These are phyloP conservation scores for Chaetomium globosum DNA, from an alignment of 2,329 filamentous ascomycete genomes.

Conservation along the genomic window DNA sequence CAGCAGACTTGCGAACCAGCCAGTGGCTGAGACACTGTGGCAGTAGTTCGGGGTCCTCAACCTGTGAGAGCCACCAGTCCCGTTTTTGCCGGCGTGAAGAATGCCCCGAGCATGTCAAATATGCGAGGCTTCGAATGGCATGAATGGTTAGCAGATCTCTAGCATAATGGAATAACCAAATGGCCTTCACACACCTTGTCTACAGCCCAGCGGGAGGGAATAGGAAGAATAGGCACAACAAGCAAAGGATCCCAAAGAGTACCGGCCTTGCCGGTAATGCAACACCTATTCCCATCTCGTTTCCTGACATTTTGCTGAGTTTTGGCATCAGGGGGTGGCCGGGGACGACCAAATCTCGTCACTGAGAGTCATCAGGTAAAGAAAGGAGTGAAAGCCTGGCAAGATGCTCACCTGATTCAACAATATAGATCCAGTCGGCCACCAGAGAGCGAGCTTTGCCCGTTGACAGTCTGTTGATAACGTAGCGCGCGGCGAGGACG, in stretches of 20 bases:
- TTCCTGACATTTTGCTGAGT: constrained; percentile 26
- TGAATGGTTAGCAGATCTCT: not conserved
- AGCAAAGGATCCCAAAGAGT: constrained; percentile 34
- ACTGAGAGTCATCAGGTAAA: not conserved
- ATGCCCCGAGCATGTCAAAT: constrained; percentile 37
- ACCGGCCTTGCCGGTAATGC: constrained; percentile 36
- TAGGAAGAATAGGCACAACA: constrained; percentile 34
- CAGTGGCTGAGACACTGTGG: constrained; percentile 36
- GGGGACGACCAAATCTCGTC: not conserved
- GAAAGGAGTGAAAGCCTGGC: too few relatives aligned
- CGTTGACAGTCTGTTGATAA: not conserved
- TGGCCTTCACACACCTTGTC: constrained; percentile 27
- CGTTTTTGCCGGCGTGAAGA: constrained; percentile 39
- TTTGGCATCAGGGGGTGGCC: not conserved
- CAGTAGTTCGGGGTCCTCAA: constrained; percentile 22
- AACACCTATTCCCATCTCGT: constrained; percentile 37
- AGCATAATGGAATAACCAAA: not conserved
- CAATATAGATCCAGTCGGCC: constrained; percentile 38
- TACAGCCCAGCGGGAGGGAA: constrained; percentile 35
- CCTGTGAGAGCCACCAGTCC: constrained; percentile 42
- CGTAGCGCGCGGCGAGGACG: constrained; percentile 16
- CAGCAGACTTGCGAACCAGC: constrained; percentile 40
- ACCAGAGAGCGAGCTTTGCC: constrained; percentile 17
- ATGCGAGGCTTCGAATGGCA: constrained; percentile 25
- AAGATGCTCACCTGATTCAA: constrained; percentile 38